These are phyloP conservation scores for Saccharomyces hybrid DNA, from an alignment of 1,139 yeast genomes.

Conservation along the genomic window DNA sequence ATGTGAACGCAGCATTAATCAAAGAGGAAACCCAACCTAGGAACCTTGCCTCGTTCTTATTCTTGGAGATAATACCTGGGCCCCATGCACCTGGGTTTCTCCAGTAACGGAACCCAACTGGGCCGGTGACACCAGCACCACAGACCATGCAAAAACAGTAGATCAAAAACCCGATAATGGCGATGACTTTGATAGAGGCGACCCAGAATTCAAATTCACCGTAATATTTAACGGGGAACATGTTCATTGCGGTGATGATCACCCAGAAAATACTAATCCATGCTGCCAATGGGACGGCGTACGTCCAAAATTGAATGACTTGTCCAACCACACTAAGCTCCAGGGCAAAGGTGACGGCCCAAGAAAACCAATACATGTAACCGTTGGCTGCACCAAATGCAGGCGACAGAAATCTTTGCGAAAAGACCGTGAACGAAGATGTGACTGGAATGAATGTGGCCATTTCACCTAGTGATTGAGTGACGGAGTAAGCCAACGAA, in stretches of 20 bases:
- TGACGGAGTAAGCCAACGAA: constrained; percentile 54
- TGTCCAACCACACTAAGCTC: constrained; percentile 78
- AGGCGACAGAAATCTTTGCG: constrained; percentile 58
- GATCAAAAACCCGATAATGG: constrained; percentile 63
- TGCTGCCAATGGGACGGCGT: constrained; percentile 51
- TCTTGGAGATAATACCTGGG: constrained; percentile 42
- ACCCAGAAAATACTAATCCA: constrained; percentile 74
- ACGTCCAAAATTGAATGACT: constrained; percentile 68
- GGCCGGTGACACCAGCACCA: constrained; percentile 64
- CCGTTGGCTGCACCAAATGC: constrained; percentile 77
- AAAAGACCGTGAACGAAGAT: constrained; percentile 55
- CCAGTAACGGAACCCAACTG: constrained; percentile 75
- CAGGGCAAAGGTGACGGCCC: constrained; percentile 80
- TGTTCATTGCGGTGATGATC: constrained; percentile 43
- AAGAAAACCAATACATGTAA: constrained; percentile 79
- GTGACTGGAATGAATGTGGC: constrained; percentile 69
- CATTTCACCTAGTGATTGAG: constrained; percentile 73
- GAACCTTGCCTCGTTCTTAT: constrained; percentile 46
- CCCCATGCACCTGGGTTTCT: constrained; percentile 53
- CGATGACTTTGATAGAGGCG: constrained; percentile 59
- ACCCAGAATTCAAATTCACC: constrained; percentile 68
- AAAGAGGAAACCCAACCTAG: constrained; percentile 54
- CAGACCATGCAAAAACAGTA: constrained; percentile 65
- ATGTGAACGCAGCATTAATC: constrained; percentile 71
- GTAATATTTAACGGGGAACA: constrained; percentile 55